Evolutionary conservation across 2,329 filamentous ascomycete genomes (phyloP).

Genomic region (Fusarium tjaetaba): DNA sequence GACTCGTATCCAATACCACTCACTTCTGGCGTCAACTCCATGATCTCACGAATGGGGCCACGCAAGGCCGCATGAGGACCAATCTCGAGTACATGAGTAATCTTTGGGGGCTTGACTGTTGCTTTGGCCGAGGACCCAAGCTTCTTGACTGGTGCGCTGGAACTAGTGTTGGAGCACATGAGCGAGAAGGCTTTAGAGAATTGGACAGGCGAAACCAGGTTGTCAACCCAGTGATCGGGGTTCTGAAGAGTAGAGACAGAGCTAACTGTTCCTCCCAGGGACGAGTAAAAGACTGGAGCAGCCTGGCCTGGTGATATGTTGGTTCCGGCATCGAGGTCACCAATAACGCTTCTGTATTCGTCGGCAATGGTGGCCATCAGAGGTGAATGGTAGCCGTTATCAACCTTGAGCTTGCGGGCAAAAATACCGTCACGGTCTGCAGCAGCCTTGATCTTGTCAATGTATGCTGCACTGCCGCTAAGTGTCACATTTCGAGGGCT

Average conservation of each 20-base stretch:
- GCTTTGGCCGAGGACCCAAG: neutral
- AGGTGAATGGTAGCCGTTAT: slow-evolving; percentile 60
- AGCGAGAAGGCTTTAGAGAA: slow-evolving; percentile 49
- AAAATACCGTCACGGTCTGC: slow-evolving; percentile 13
- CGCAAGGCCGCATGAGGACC: slow-evolving; percentile 43
- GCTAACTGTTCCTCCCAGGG: slow-evolving; percentile 1
- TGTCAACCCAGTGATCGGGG: slow-evolving; percentile 58
- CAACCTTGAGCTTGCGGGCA: slow-evolving; percentile 49
- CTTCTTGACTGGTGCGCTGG: neutral
- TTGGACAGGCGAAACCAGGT: slow-evolving; percentile 52
- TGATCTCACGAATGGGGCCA: slow-evolving; percentile 39
- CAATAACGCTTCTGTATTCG: neutral
- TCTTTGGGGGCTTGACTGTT: neutral
- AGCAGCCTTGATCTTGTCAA: slow-evolving; percentile 11
- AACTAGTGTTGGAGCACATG: neutral
- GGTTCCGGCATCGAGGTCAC: neutral
- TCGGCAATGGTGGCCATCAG: slow-evolving; percentile 51
- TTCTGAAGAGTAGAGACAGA: slow-evolving; percentile 46
- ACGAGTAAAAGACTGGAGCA: slow-evolving; percentile 10
- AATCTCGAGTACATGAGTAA: slow-evolving; percentile 36
- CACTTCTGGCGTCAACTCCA: slow-evolving; percentile 10
- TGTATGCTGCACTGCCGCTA: slow-evolving; percentile 11
- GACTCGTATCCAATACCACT: slow-evolving; percentile 16
- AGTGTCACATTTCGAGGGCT: slow-evolving; percentile 24
- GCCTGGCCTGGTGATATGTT: neutral